A percentile compares a stretch with the other conserved stretches of the same genome.
Conservation (phyloP, 1,139 yeast genomes). For the Arxiozyma bovina region DNA sequence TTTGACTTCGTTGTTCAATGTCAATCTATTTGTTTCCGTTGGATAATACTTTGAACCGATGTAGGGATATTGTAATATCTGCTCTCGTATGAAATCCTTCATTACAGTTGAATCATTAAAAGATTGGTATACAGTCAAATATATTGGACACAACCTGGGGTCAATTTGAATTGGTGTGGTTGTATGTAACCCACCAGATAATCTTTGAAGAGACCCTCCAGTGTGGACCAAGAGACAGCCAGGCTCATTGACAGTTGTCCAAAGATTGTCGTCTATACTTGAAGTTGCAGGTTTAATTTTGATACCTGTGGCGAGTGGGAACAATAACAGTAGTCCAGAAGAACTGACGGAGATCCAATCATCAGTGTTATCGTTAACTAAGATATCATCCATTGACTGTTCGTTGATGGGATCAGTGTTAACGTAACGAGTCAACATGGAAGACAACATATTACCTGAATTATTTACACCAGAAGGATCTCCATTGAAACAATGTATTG, state of each 20-base stretch:
- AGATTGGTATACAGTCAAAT: conserved; percentile 20
- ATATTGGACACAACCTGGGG: conserved; percentile 4
- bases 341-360: neutral
- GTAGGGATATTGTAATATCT: conserved; percentile 21
- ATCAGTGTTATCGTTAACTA: too few relatives aligned
- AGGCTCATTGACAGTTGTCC: conserved; percentile 22
- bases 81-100: conserved; percentile 14
- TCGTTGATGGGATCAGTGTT: too few relatives aligned
- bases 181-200: conserved; percentile 20
- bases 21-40: conserved; percentile 12
- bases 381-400: too few relatives aligned
- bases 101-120: conserved; percentile 11
- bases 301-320: conserved; percentile 22
- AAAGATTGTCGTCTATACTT: conserved; percentile 19
- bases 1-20: conserved; percentile 13
- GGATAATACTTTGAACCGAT: conserved; percentile 19
- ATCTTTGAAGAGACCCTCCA: conserved; percentile 17
- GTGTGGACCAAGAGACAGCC: conserved; percentile 27
- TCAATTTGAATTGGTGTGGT: conserved; percentile 21
- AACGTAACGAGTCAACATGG: too few relatives aligned
- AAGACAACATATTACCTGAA: too few relatives aligned
- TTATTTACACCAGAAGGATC: neutral
- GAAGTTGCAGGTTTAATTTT: conserved; percentile 20
- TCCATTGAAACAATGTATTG: conserved; percentile 15
- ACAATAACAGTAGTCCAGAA: conserved; percentile 23